Evolutionary conservation across 306 rosid genomes (phyloP), one percentile per base, ranked within the genome.

Genomic region (Luffa acutangula): DNA sequence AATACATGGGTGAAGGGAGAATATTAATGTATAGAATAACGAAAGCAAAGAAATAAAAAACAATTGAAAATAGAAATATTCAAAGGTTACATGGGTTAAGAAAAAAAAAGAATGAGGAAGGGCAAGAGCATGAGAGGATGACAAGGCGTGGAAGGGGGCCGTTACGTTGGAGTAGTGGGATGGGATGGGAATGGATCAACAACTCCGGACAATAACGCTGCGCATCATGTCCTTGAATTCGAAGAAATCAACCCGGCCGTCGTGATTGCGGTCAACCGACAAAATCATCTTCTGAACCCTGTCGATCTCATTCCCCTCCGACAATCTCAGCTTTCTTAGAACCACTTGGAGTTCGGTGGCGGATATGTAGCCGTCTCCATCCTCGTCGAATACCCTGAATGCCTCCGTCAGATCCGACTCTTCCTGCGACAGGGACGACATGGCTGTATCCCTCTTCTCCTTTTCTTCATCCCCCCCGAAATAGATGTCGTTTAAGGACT

Each of bases 151-250:
- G 42, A 39, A 39, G 42, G 4, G 4, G 4, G 42, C 42, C 0
- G 42, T 39, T 39, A 5, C 0, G 42, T 39, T 39, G 42, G 5
- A 39, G 4, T 39, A 39, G 4, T 39, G 42, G 42, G 5, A 39
- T 3, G n/a, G n/a, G n/a, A n/a, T 39, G 42, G 42, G 42, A 39
- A 39, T 4, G 42, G 5, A 39, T 39, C 4, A 39, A 39, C 42
- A 39, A 39, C 42, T 39, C 5, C 42, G 62, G 9, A 17, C 18
- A 7, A 17, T 59, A 46, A 85, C 80, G 3, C 81, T 74, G n/a
- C 88, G 89, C 98, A 94, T 94, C 98, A 94, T 94, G 46, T 89
- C 80, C 89, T 94, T 94, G 67, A 94, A 94, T 49, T 94, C 98
- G 25, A 54, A 48, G 81, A 94, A 89, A 78, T 94, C 98, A 9